Conservation (phyloP, 2,329 filamentous ascomycete species). For the Venturia carpophila region DNA sequence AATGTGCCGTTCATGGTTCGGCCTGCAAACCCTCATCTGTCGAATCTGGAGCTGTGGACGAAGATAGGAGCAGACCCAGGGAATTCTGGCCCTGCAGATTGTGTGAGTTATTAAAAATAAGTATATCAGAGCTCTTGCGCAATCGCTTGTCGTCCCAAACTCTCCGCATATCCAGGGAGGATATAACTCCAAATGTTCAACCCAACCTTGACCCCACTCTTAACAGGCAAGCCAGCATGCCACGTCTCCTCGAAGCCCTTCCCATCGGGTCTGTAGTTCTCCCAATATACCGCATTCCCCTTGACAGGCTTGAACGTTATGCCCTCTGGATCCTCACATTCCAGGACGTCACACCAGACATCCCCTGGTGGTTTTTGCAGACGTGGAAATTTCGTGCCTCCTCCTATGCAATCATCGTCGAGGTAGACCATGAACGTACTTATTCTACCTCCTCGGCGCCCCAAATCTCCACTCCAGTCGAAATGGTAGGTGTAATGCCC, state of each 20-base stretch:
- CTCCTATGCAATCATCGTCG: constrained; percentile 42
- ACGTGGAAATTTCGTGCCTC: constrained; percentile 54
- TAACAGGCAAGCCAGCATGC: constrained; percentile 54
- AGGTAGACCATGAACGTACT: constrained; percentile 58
- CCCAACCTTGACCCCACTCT: constrained; percentile 49
- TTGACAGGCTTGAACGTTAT: constrained; percentile 51
- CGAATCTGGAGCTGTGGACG: neutral
- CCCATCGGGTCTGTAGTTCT: constrained; percentile 50
- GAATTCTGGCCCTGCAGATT: neutral
- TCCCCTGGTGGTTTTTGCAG: constrained; percentile 36
- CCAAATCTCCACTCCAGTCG: constrained; percentile 46
- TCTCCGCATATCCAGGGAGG: neutral
- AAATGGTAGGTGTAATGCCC: constrained; percentile 55
- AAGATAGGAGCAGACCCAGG: neutral
- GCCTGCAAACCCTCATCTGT: neutral
- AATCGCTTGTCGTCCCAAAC: neutral
- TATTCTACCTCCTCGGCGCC: constrained; percentile 36
- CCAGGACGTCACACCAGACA: constrained; percentile 51
- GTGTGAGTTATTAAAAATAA: neutral
- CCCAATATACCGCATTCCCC: constrained; percentile 56
- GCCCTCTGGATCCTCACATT: constrained; percentile 40
- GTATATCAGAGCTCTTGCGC: neutral
- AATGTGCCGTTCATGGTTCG: neutral
- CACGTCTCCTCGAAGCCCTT: constrained; percentile 51
- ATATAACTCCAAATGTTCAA: constrained; percentile 56